phyloP scores from a whole-genome alignment of 176 grass and related monocot genomes.

The Poa pratensis region DNA sequence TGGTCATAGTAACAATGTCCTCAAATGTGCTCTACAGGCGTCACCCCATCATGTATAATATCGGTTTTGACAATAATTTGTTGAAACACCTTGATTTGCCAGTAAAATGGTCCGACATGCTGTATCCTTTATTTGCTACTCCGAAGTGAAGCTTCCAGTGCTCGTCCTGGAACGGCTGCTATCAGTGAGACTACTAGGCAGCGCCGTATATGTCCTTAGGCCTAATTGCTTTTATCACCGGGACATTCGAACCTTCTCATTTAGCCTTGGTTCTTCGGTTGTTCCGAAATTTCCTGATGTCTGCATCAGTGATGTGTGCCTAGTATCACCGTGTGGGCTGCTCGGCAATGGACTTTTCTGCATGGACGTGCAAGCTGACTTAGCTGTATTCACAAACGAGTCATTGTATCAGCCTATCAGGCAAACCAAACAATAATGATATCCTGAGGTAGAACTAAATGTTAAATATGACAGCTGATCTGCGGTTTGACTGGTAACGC shows the following conservation, averaged over 20 bases:
- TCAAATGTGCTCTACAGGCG: constrained; percentile 22
- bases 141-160: constrained; percentile 13
- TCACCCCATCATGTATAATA: constrained; percentile 39
- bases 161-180: not conserved
- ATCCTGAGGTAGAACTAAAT: not conserved
- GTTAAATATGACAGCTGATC: not conserved
- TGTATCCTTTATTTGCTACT: constrained; percentile 14
- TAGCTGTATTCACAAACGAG: not conserved
- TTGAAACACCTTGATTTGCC: constrained; percentile 25
- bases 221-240: not conserved
- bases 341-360: not conserved
- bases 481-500: constrained; percentile 12
- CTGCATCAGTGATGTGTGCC: constrained; percentile 35
- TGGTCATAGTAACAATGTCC: constrained; percentile 36
- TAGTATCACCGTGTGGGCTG: constrained; percentile 27
- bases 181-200: constrained; percentile 23
- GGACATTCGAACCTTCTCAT: constrained; percentile 30
- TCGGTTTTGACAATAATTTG: constrained; percentile 47
- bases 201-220: not conserved
- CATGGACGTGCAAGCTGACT: not conserved
- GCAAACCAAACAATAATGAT: not conserved
- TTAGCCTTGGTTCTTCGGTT: constrained; percentile 44
- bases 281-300: constrained; percentile 22
- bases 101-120: not conserved
- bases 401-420: not conserved